Evolutionary conservation across 2,329 filamentous ascomycete species (phyloP).

Genomic region (Elsinoe fawcettii): DNA sequence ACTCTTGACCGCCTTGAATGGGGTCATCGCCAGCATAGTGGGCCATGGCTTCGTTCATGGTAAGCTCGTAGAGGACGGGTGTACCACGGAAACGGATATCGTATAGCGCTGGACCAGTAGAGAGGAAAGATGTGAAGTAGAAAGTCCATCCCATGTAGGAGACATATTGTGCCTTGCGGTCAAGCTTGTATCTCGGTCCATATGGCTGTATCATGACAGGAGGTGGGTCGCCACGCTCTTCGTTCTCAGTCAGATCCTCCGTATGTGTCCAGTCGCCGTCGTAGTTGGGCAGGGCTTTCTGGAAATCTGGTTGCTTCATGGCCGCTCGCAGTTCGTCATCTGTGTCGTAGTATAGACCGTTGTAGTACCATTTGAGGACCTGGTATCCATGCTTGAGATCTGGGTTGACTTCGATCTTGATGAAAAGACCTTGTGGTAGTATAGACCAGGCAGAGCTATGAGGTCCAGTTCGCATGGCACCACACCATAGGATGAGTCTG

Average conservation of each 20-base stretch:
- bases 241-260: constrained; percentile 29
- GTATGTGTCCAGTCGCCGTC: constrained; percentile 44
- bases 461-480: constrained; percentile 36
- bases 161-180: constrained; percentile 40
- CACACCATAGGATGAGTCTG: constrained; percentile 42
- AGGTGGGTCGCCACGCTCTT: constrained; percentile 47
- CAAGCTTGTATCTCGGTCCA: constrained; percentile 36
- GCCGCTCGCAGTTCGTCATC: constrained; percentile 42
- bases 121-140: constrained; percentile 40
- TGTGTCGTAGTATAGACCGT: constrained; percentile 45
- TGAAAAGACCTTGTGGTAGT: constrained; percentile 40
- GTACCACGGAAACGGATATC: constrained; percentile 47
- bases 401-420: constrained; percentile 28
- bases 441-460: constrained; percentile 39
- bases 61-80: constrained; percentile 46
- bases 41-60: constrained; percentile 46
- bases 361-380: constrained; percentile 46
- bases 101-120: constrained; percentile 41
- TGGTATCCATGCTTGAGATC: constrained; percentile 33
- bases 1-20: constrained; percentile 35
- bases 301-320: constrained; percentile 37
- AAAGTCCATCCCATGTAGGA: constrained; percentile 49
- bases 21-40: constrained; percentile 46
- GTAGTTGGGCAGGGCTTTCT: constrained; percentile 41
- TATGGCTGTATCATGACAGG: constrained; percentile 33